Evolutionary conservation across 2,329 filamentous ascomycete species (phyloP), one percentile per base, ranked within the genome.

Genomic region (Clarireedia monteithiana): DNA sequence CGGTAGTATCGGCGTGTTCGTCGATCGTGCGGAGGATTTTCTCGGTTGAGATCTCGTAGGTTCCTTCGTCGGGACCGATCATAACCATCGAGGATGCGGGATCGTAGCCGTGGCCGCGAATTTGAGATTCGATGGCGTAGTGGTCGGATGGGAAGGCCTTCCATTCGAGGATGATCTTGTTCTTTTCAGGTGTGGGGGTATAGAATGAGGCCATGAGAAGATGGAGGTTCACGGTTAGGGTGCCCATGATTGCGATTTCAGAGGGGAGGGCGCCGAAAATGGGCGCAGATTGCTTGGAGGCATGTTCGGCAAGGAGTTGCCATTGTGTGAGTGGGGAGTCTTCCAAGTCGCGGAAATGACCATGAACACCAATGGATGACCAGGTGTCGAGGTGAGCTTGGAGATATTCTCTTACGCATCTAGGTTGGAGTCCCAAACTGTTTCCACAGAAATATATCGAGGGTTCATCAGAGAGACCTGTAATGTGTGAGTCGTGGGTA

Each of bases 141-240:
- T 89, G 86, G 67, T 96, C 91, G 69, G 87, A 91, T 0, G 91
- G 91, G 63, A 96, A 96, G 0, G 91, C 89, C 67, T 91, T 91
- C 71, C 88, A 89, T 70, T 96, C 67, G 39, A 88, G 74, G 52
- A 88, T 82, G 55, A 89, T 84, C 69, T 86, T 88, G 64, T 79
- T 82, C 53, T 77, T 77, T 34, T 79, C 74, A 48, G 74, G 71
- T 0, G 76, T 84, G 0, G 85, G 85, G 6, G 72, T 74, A 67
- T 88, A 88, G 71, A 89, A 89, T 67, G 83, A 85, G 30, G 82
- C 79, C 80, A 89, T 81, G 56, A 87, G 72, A 14, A 88, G 66
- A 70, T 89, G 85, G 50, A 89, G 64, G 62, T 89, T 88, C 17
- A 77, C 79, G 12, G 85, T 95, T 65, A 96, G 72, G 0, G 88